Conservation (phyloP, 1,284 basidiomycete genomes). For the Leccinum fuscescens region DNA sequence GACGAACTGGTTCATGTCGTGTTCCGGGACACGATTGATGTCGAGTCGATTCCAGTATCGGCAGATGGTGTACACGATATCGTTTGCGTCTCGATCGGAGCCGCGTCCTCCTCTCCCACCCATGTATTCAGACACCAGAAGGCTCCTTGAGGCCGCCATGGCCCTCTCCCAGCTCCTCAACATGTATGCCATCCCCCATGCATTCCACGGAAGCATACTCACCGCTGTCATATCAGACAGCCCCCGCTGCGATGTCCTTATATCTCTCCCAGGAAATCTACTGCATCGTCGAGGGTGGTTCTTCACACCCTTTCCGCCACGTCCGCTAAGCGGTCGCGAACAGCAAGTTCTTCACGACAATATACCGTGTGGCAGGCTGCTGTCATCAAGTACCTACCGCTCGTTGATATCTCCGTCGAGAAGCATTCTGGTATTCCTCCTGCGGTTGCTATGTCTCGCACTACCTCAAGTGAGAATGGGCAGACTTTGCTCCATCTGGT, state of each 20-base stretch:
- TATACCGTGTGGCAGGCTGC: too few species aligned
- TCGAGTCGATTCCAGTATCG: conserved; percentile 76
- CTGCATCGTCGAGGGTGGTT: conserved; percentile 55
- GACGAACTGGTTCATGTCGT: conserved; percentile 75
- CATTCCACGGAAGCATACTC: conserved; percentile 52
- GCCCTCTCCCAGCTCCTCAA: conserved; percentile 46
- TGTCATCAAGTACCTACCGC: too few species aligned
- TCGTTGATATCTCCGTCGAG: too few species aligned
- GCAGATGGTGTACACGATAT: conserved; percentile 63
- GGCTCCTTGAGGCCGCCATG: conserved; percentile 51
- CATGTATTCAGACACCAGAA: conserved; percentile 45
- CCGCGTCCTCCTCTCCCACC: conserved; percentile 42
- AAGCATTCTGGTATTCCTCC: too few species aligned
- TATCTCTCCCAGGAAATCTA: conserved; percentile 45
- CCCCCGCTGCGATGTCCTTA: conserved; percentile 44
- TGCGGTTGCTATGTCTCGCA: too few species aligned
- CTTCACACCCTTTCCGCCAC: conserved; percentile 50
- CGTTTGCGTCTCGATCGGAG: conserved; percentile 66
- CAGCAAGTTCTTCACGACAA: conserved; percentile 40
- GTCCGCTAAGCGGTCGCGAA: conserved; percentile 52
- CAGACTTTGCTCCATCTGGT: too few species aligned
- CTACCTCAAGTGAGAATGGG: too few species aligned
- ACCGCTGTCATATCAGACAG: conserved; percentile 49
- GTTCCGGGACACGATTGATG: conserved; percentile 76
- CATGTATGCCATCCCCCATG: conserved; percentile 45